Evolutionary conservation across 805 yeast species (phyloP).

Genomic region (Saccharomycopsis sp.): DNA sequence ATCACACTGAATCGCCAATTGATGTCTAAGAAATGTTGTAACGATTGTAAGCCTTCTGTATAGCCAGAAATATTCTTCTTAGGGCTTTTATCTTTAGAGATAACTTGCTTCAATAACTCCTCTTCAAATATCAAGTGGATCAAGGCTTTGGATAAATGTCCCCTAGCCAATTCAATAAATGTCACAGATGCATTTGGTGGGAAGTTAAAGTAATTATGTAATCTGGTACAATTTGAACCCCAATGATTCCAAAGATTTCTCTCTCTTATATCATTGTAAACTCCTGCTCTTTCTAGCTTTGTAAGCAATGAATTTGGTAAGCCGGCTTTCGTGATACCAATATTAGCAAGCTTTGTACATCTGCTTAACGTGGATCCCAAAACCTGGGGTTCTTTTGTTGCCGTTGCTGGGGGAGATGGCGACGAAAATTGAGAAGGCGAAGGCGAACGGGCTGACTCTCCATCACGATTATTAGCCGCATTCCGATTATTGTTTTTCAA

Average conservation of each 20-base stretch:
- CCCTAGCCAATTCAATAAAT: background rate
- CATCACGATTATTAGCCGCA: background rate
- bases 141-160: background rate
- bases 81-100: background rate
- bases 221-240: background rate
- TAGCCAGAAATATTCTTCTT: background rate
- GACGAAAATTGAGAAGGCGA: background rate
- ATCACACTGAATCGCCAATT: background rate
- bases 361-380: background rate
- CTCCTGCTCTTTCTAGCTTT: background rate
- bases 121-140: background rate
- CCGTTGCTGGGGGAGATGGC: background rate
- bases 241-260: background rate
- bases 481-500: background rate
- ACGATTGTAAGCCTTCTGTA: background rate
- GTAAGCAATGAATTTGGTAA: background rate
- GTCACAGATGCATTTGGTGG: background rate
- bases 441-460: background rate
- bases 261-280: background rate
- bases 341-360: conserved; percentile 1
- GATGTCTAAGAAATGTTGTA: background rate
- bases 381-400: background rate
- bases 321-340: background rate
- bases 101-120: background rate
- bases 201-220: background rate